These are phyloP conservation scores for Sclerotinia borealis DNA, from an alignment of 2,329 filamentous ascomycete genomes.

Conservation along the genomic window DNA sequence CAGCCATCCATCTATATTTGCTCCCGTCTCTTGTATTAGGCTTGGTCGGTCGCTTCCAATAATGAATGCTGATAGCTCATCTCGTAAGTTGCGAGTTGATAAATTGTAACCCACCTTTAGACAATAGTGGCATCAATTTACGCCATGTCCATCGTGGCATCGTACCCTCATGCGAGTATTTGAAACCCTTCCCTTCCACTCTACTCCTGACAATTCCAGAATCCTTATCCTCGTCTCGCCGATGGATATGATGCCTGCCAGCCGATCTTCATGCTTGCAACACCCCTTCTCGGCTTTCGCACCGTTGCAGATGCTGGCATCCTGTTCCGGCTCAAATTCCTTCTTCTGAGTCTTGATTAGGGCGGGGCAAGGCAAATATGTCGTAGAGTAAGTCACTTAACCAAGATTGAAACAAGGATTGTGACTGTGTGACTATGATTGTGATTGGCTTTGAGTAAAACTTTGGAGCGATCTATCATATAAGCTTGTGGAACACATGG, in stretches of 20 bases:
- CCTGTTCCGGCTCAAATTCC: constrained; percentile 16
- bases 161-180: constrained; percentile 1
- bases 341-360: constrained; percentile 2
- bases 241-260: not conserved
- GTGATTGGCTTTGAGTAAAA: not conserved
- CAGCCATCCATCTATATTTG: not conserved
- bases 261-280: not conserved
- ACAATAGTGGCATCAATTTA: not conserved
- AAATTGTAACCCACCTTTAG: not conserved
- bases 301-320: constrained; percentile 21
- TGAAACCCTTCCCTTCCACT: constrained; percentile 1
- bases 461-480: not conserved
- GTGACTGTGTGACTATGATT: not conserved
- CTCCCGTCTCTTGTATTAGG: not conserved
- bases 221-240: constrained; percentile 16
- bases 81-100: not conserved
- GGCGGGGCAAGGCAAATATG: not conserved
- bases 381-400: not conserved
- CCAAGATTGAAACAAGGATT: not conserved
- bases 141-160: not conserved
- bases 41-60: not conserved
- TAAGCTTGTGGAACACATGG: constrained; percentile 11
- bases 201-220: not conserved
- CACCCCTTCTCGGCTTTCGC: constrained; percentile 10
- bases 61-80: too few species aligned